These are phyloP conservation scores for Viscum album DNA, from an alignment of 177 flowering plant genomes.

Conservation along the genomic window DNA sequence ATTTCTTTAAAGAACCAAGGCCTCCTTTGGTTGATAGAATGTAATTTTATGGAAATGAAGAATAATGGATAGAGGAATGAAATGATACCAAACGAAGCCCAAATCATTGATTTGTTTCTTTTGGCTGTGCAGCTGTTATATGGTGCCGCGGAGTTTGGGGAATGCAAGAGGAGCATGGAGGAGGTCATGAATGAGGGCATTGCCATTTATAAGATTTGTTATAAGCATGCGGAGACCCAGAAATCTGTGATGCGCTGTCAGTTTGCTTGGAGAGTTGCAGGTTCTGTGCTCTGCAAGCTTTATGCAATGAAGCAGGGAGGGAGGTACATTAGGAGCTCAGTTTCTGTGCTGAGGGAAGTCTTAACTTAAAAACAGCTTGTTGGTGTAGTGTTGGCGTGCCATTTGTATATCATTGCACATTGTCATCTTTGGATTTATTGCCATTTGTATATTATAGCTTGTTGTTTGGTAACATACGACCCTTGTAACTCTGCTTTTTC, in stretches of 20 bases:
- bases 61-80: no score
- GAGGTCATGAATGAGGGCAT: conserved; percentile 44
- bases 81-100: no score
- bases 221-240: conserved; percentile 25
- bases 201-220: conserved; percentile 41
- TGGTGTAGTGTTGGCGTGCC: no score
- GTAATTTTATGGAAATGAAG: no score
- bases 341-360: conserved; percentile 27
- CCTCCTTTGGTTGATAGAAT: no score
- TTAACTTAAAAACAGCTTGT: conserved; percentile 1
- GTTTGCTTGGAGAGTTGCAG: conserved; percentile 73
- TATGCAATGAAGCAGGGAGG: conserved; percentile 15
- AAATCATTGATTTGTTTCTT: no score
- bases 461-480: no score
- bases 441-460: no score
- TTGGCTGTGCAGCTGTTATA: conserved; percentile 43
- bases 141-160: conserved; percentile 35
- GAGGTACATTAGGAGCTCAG: conserved; percentile 10
- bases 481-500: no score
- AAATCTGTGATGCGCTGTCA: conserved; percentile 19
- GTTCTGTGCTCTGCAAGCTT: conserved; percentile 40
- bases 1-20: no score
- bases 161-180: conserved; percentile 20
- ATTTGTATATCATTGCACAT: no score
- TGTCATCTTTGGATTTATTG: no score